Evolutionary conservation across 2,329 filamentous ascomycete species (phyloP), one percentile per base, ranked within the genome.

Genomic region (Xylaria sp.): DNA sequence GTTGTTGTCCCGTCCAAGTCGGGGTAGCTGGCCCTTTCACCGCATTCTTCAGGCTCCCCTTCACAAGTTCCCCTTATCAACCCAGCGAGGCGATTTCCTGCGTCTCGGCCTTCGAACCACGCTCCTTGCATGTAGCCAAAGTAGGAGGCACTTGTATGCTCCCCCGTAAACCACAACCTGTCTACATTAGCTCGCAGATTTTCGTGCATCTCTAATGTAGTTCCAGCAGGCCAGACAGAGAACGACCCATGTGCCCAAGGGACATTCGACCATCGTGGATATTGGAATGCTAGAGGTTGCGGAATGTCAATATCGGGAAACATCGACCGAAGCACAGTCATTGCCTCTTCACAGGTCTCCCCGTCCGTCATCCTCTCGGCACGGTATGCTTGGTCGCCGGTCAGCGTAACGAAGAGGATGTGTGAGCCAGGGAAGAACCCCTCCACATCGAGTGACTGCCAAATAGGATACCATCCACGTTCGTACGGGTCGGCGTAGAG

Each of bases 41-140:
- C 44, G 46, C 37, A 58, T 32, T 58, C 56, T 13, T 39, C 56
- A 32, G 39, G 4, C 46, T 58, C 56, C 23, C 56, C 56, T 46
- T 32, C 56, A 13, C 56, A 58, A 9, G 20, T 48, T n/a, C 39
- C 25, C 28, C 13, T 58, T 46, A 58, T 58, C 15, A 58, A 58
- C 28, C 56, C 56, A n/a, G 56, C 23, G 39, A 58, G n/a, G n/a
- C 56, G 56, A 44, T 58, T 46, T 32, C 56, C 56, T 23, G 56
- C 56, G 18, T 58, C 56, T 32, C 20, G 20, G 15, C 56, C 56
- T 32, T 58, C 56, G n/a, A 58, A 58, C 56, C 56, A 58, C 3
- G 56, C 56, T 32, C 56, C 56, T 46, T 58, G 56, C 56, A 58
- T 58, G 39, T 58, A 58, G 20, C 56, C 56, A 20, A 58, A 58